Evolutionary conservation across 192 early-diverging fungal genomes (phyloP).

Genomic region (Lobosporangium transversale): DNA sequence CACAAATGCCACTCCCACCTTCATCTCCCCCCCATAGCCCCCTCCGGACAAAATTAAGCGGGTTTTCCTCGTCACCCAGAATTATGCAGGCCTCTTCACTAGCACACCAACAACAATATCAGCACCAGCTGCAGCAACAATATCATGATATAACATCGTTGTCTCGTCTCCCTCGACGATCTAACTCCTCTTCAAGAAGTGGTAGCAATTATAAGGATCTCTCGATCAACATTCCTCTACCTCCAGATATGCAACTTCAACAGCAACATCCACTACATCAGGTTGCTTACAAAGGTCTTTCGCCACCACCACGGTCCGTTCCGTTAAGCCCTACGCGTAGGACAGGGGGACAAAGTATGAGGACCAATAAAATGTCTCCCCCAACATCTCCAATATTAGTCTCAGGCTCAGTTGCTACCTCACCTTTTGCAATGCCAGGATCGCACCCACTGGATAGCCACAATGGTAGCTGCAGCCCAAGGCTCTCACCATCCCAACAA

Average conservation of each 20-base stretch:
- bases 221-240: not conserved
- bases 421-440: too few species aligned
- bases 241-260: constrained; percentile 20
- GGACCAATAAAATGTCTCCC: constrained; percentile 1
- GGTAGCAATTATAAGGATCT: not conserved
- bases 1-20: constrained; percentile 5
- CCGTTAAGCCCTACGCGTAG: constrained; percentile 1
- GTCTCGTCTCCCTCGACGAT: not conserved
- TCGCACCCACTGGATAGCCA: not conserved
- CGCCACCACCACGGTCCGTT: constrained; percentile 31
- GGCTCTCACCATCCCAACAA: not conserved
- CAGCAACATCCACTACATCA: constrained; percentile 41
- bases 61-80: not conserved
- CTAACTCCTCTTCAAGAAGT: not conserved
- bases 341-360: too few species aligned
- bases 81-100: not conserved
- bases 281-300: constrained; percentile 43
- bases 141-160: too few species aligned
- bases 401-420: too few species aligned
- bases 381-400: constrained; percentile 17
- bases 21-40: not conserved
- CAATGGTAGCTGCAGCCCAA: not conserved
- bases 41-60: not conserved
- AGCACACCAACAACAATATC: too few species aligned
- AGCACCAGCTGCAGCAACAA: too few species aligned